Evolutionary conservation across 371 early-diverging fungal genomes (phyloP), one percentile per base, ranked within the genome.

Genomic region (Saksenaea oblongispora): DNA sequence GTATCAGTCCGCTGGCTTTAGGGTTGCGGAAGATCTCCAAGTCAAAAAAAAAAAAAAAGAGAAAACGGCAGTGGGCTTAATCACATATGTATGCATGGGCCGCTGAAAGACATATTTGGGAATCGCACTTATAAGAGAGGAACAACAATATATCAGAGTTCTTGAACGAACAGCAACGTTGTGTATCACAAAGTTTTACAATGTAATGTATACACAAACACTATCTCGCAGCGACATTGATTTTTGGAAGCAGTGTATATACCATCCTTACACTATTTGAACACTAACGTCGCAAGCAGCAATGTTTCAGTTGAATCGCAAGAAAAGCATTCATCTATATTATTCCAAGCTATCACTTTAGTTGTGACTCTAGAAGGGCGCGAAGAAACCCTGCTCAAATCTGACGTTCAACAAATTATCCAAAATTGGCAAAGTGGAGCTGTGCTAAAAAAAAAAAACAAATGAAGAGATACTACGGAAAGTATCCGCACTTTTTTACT

Each of bases 111-210:
- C 18, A 47, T 47, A 47, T 18, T 47, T 22, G 18, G 22, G 18
- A 18, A 47, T 47, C 47, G 47, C 47, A 47, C 18, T 47, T 56
- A 35, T 34, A 56, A 8, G 56, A 56, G 35, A 27, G 1, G 56
- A 24, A 34, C 56, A 56, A 22, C 55, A 34, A n/a, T 3, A 26
- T 26, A 55, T 15, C 55, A 55, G 34, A 26, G 39, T 39, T 22
- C 1, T 10, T 39, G 39, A 39, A 39, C 10, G 39, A 39, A 39
- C n/a, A n/a, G n/a, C n/a, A n/a, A n/a, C n/a, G n/a, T n/a, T n/a
- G n/a, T n/a, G n/a, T n/a, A n/a, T n/a, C n/a, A n/a, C n/a, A n/a
- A n/a, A n/a, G n/a, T n/a, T n/a, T n/a, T n/a, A n/a, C n/a, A n/a
- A n/a, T n/a, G n/a, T n/a, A n/a, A n/a, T n/a, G n/a, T n/a, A n/a